Conservation (phyloP, 306 rosid genomes). For the Pyrus bretschneideri region DNA sequence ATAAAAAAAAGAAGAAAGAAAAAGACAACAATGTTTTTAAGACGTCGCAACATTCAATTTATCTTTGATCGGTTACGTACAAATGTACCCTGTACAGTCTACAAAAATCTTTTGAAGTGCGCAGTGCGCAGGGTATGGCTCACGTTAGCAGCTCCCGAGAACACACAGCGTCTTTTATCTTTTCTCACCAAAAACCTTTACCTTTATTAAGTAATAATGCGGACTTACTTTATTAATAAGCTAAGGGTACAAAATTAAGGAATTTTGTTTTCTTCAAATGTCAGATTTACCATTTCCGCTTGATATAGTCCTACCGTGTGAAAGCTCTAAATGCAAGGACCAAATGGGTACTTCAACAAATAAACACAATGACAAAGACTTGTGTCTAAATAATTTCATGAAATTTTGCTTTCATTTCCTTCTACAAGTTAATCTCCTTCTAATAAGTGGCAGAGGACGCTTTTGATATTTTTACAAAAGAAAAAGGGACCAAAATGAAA, state of each 20-base stretch:
- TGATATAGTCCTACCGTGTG: accelerated
- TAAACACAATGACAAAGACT: not conserved
- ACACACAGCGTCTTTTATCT: not conserved
- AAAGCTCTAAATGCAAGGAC: not conserved
- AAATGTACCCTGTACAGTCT: not conserved
- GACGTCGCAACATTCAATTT: not conserved
- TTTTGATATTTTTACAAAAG: not conserved
- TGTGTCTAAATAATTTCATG: not conserved
- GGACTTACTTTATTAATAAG: not conserved
- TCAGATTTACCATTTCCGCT: not conserved
- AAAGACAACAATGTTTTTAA: too few species aligned
- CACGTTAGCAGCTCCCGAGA: not conserved
- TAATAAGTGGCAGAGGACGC: not conserved
- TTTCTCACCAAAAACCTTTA: not conserved
- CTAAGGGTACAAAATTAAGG: too few species aligned
- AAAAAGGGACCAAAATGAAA: slow-evolving; percentile 28
- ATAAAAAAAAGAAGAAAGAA: too few species aligned
- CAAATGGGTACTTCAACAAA: not conserved
- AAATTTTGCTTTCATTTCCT: slow-evolving; percentile 7
- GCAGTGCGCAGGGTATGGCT: not conserved
- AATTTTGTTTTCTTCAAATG: not conserved
- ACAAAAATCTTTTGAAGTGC: not conserved
- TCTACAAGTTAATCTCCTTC: slow-evolving; percentile 19
- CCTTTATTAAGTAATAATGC: not conserved
- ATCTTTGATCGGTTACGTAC: not conserved